Evolutionary conservation across 2,329 filamentous ascomycete genomes (phyloP).

Genomic region (Ophiocordyceps camponoti-saundersi): DNA sequence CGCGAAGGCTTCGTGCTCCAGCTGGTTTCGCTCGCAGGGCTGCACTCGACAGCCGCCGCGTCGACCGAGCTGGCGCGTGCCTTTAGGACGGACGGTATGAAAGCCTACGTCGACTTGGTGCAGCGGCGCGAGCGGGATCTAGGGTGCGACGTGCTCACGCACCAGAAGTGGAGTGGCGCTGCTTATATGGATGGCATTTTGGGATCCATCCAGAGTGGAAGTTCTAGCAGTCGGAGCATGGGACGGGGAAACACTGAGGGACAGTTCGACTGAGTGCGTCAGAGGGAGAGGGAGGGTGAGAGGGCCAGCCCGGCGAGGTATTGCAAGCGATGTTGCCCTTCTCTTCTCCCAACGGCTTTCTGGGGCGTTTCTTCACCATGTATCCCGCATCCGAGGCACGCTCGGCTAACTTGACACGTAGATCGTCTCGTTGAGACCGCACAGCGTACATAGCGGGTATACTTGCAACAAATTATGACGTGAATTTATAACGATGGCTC

Average conservation of each 20-base stretch:
- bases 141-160: conserved; percentile 80
- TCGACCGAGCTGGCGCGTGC: conserved; percentile 58
- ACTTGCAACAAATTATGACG: too few species aligned
- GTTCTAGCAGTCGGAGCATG: conserved; percentile 81
- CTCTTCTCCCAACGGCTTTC: not conserved
- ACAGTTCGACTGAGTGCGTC: conserved; percentile 29
- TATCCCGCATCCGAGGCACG: too few species aligned
- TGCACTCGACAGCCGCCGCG: conserved; percentile 48
- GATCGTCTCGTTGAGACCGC: too few species aligned
- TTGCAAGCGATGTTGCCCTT: not conserved
- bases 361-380: too few species aligned
- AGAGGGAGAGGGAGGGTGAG: too few species aligned
- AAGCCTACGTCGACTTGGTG: conserved; percentile 89
- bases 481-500: not conserved
- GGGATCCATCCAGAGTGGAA: conserved; percentile 80
- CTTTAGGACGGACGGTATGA: conserved; percentile 88
- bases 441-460: too few species aligned
- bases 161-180: conserved; percentile 69
- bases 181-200: conserved; percentile 75
- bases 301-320: too few species aligned
- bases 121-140: conserved; percentile 82
- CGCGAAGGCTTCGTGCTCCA: conserved; percentile 65
- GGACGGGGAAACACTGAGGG: conserved; percentile 84
- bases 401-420: too few species aligned
- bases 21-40: conserved; percentile 47